phyloP scores from a whole-genome alignment of 1,284 basidiomycete genomes.

The Boletus sp. region DNA sequence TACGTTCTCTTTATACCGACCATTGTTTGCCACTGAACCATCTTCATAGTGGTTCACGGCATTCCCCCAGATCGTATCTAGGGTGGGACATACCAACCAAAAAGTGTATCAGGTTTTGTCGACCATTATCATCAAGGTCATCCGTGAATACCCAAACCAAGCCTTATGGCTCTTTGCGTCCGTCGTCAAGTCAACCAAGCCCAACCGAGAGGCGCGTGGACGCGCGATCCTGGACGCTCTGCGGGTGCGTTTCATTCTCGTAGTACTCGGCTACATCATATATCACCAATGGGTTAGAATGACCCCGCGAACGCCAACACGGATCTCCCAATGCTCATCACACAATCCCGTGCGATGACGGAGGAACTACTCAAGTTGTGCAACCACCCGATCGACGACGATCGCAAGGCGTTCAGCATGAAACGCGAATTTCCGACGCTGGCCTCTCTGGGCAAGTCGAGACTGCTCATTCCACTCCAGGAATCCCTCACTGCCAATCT shows the following conservation, averaged over 20 bases:
- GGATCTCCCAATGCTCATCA: conserved; percentile 56
- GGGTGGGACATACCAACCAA: conserved; percentile 83
- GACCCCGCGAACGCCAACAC: conserved; percentile 45
- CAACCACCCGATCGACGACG: conserved; percentile 56
- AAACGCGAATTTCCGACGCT: conserved; percentile 67
- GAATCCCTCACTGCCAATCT: conserved; percentile 90
- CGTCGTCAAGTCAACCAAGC: conserved; percentile 84
- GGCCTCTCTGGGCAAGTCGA: conserved; percentile 59
- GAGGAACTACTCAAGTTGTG: conserved; percentile 72
- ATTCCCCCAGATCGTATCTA: conserved; percentile 96
- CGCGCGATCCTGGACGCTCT: conserved; percentile 66
- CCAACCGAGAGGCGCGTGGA: conserved; percentile 65
- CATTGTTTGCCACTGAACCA: conserved; percentile 10
- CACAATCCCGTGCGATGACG: conserved; percentile 62
- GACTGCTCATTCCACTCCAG: conserved; percentile 89
- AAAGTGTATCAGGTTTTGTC: conserved; percentile 70
- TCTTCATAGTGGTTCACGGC: conserved; percentile 87
- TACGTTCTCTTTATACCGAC: conserved; percentile 28
- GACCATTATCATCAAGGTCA: conserved; percentile 73
- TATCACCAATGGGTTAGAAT: conserved; percentile 35
- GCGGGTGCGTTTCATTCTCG: conserved; percentile 49
- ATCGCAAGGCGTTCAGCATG: conserved; percentile 60
- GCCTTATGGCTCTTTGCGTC: conserved; percentile 93
- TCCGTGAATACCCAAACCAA: conserved; percentile 88
- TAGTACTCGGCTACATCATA: background rate